A percentile compares a stretch with the other conserved stretches of the same genome.
Conservation (phyloP, 257 asterid species). For the Eucommia ulmoides region DNA sequence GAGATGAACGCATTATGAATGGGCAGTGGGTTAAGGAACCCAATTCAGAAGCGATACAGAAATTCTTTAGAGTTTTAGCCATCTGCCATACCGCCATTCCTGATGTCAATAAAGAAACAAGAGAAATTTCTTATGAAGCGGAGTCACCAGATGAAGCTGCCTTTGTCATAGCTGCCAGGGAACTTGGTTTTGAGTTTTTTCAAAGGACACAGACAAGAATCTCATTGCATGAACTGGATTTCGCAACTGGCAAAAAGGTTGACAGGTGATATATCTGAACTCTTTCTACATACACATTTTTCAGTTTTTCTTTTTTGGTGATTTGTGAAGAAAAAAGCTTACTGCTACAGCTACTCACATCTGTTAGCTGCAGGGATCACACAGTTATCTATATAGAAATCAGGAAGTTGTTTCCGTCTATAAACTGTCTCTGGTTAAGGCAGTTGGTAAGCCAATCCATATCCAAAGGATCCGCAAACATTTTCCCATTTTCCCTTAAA, state of each 20-base stretch:
- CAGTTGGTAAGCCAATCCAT: no score
- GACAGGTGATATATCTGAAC: slow-evolving; percentile 67
- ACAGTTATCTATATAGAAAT: no score
- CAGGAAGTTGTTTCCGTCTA: no score
- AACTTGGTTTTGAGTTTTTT: slow-evolving; percentile 78
- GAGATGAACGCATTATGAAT: slow-evolving; percentile 74
- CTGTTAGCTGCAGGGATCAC: neutral
- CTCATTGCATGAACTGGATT: slow-evolving; percentile 67
- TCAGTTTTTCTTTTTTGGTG: neutral
- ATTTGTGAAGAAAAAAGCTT: neutral
- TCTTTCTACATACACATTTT: no score
- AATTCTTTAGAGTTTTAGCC: slow-evolving; percentile 73
- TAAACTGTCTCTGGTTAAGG: no score
- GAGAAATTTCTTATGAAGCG: slow-evolving; percentile 76
- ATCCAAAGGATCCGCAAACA: no score
- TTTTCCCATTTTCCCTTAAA: no score
- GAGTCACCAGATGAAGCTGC: slow-evolving; percentile 99
- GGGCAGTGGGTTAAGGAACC: slow-evolving; percentile 77
- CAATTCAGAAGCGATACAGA: slow-evolving; percentile 47
- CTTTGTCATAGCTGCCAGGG: slow-evolving; percentile 88
- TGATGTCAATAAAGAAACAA: slow-evolving; percentile 46
- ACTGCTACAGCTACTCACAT: neutral
- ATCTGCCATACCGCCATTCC: slow-evolving; percentile 96
- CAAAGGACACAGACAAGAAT: slow-evolving; percentile 77
- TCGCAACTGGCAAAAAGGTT: slow-evolving; percentile 32